These are phyloP conservation scores for Xerocomus brunneocitrinus DNA, from an alignment of 768 basidiomycete genomes.

Conservation along the genomic window DNA sequence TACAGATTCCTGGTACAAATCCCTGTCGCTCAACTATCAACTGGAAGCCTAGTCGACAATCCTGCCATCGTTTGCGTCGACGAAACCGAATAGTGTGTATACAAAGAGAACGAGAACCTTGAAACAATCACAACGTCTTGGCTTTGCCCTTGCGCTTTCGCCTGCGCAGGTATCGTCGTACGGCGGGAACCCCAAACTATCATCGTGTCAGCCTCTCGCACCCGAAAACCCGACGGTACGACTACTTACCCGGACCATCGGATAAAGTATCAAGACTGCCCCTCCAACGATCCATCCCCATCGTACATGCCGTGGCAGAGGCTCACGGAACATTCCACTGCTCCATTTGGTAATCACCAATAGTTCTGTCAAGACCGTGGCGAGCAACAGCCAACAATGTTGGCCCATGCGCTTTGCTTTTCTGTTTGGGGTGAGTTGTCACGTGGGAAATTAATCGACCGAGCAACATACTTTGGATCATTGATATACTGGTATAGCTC, in stretches of 20 bases:
- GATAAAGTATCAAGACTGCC: slow-evolving; percentile 63
- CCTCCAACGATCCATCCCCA: slow-evolving; percentile 63
- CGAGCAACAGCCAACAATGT: slow-evolving; percentile 81
- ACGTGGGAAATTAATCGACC: background rate
- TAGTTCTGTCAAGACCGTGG: slow-evolving; percentile 79
- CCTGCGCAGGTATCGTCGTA: slow-evolving; percentile 47
- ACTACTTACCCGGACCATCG: slow-evolving; percentile 54
- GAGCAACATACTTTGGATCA: slow-evolving; percentile 60
- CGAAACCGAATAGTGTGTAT: background rate
- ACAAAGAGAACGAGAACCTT: background rate
- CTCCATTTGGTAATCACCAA: slow-evolving; percentile 83
- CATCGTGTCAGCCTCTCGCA: slow-evolving; percentile 9
- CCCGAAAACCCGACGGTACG: background rate
- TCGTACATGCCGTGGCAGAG: slow-evolving; percentile 59
- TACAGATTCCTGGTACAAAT: background rate
- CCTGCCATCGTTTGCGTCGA: too few relatives aligned
- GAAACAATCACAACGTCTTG: slow-evolving; percentile 29
- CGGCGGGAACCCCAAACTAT: slow-evolving; percentile 64
- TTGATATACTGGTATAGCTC: slow-evolving; percentile 83
- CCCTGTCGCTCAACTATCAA: background rate
- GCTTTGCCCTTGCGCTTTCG: slow-evolving; percentile 28
- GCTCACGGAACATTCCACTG: slow-evolving; percentile 59
- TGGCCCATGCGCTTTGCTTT: slow-evolving; percentile 86
- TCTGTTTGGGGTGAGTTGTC: slow-evolving; percentile 36
- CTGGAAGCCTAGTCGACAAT: too few relatives aligned